A percentile compares a stretch with the other conserved stretches of the same genome.
Conservation (phyloP, 306 rosid species). For the Prosopis cineraria region DNA sequence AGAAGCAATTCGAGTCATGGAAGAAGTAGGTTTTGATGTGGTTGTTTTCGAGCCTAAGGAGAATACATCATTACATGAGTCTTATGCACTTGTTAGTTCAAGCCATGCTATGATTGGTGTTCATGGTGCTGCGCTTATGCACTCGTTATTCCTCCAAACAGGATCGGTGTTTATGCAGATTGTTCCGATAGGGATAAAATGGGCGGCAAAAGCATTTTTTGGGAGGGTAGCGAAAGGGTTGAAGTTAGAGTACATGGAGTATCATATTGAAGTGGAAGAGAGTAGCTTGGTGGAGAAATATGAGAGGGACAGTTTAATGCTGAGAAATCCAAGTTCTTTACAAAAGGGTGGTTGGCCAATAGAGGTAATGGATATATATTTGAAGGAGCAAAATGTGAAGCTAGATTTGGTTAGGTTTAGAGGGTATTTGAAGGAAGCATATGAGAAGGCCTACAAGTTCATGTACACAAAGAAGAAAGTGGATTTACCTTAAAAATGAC, state of each 20-base stretch:
- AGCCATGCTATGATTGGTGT: slow-evolving; percentile 46
- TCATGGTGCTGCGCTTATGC: slow-evolving; percentile 42
- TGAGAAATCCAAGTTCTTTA: slow-evolving; percentile 31
- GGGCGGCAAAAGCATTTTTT: slow-evolving; percentile 36
- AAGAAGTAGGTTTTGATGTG: slow-evolving; percentile 43
- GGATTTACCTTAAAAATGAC: no score
- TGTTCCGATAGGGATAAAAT: slow-evolving; percentile 37
- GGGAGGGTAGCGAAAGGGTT: slow-evolving; percentile 34
- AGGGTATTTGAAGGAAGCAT: slow-evolving; percentile 33
- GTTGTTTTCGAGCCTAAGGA: slow-evolving; percentile 31
- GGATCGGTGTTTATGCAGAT: slow-evolving; percentile 44
- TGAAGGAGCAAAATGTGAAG: slow-evolving; percentile 44
- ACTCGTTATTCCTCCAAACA: slow-evolving; percentile 34
- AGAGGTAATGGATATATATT: slow-evolving; percentile 37
- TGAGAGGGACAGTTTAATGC: slow-evolving; percentile 25
- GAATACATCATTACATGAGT: slow-evolving; percentile 1
- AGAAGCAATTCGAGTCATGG: slow-evolving; percentile 1
- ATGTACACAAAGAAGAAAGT: slow-evolving; percentile 10
- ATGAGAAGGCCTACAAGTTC: slow-evolving; percentile 31
- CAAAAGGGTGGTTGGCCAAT: slow-evolving; percentile 30
- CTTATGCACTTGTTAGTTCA: slow-evolving; percentile 36
- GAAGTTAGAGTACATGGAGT: slow-evolving; percentile 41
- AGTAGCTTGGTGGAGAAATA: slow-evolving; percentile 47
- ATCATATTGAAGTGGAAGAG: slow-evolving; percentile 42
- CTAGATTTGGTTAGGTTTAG: slow-evolving; percentile 42